Evolutionary conservation across 2,329 filamentous ascomycete genomes (phyloP), one percentile per base, ranked within the genome.

Genomic region (Tolypocladium cylindrosporum): DNA sequence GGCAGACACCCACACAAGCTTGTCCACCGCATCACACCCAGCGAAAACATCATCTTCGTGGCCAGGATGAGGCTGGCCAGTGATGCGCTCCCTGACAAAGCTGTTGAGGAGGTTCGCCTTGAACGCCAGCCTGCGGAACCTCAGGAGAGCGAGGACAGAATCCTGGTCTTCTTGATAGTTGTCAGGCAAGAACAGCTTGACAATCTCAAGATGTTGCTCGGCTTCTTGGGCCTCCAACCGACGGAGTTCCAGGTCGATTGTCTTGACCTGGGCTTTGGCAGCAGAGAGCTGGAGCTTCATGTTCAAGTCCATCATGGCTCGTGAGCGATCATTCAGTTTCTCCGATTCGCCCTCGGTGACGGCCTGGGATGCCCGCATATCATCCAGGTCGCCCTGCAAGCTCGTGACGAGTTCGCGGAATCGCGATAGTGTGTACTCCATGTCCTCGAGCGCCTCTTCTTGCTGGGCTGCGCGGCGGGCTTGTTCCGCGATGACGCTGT

Each of bases 301-400:
- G 72, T 97, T 97, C 52, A 99, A 81, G 67, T 99, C 93, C 84
- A 96, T 89, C 88, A 99, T 96, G 57, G 93, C 91, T 61, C 91
- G 85, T 51, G 93, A 96, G 61, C 91, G 88, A 66, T 84, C 89
- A 63, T 87, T 92, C 57, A 97, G 83, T 71, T 97, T 91, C 69
- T 92, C 91, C 1, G 93, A 91, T 71, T 97, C 92, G 19, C 88
- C 88, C 71, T 97, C 94, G 1, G 91, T 95, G 64, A 97, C 89
- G 51, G 92, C 90, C 66, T 95, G 90, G 4, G 91, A 95, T 14
- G 92, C 90, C 60, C 90, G 85, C 81, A 97, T 93, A 67, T 97
- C 92, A 65, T 96, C 90, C 63, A 97, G 77, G 69, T 96, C 91
- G 63, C 79, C 85, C 72, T 97, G 91, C 61, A 97, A 75, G 63